Evolutionary conservation across 2,329 filamentous ascomycete genomes (phyloP).

Genomic region (Metarhizium anisopliae): DNA sequence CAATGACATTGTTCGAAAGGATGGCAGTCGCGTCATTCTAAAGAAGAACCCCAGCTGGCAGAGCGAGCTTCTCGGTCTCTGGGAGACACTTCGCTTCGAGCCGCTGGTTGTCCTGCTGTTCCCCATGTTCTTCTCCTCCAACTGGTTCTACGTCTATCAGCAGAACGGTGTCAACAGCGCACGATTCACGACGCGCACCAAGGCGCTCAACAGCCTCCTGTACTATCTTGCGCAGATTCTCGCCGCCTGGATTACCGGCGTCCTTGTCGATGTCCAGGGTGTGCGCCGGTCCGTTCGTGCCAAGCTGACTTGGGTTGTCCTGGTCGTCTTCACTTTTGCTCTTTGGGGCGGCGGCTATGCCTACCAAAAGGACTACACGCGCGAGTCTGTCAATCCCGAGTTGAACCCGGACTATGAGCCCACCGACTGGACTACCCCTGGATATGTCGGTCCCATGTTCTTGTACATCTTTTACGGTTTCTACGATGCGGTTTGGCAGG

Average conservation of each 20-base stretch:
- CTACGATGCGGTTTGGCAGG: conserved; percentile 87
- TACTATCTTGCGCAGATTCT: conserved; percentile 50
- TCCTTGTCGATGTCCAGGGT: conserved; percentile 55
- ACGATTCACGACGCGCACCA: conserved; percentile 45
- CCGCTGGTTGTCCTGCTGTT: conserved; percentile 59
- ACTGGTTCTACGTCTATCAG: conserved; percentile 49
- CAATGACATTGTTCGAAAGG: conserved; percentile 60
- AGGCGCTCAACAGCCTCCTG: conserved; percentile 44
- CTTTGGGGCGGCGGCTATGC: conserved; percentile 80
- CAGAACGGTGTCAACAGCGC: conserved; percentile 49
- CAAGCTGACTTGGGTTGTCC: conserved; percentile 54
- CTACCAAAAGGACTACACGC: conserved; percentile 53
- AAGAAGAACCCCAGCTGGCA: conserved; percentile 89
- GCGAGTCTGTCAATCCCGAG: conserved; percentile 21
- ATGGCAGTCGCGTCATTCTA: conserved; percentile 71
- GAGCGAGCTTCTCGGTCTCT: conserved; percentile 68
- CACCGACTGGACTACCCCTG: conserved; percentile 57
- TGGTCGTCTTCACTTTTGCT: conserved; percentile 63
- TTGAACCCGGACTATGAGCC: conserved; percentile 15
- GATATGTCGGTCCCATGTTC: conserved; percentile 67
- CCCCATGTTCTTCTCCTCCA: conserved; percentile 46
- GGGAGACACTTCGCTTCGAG: conserved; percentile 60
- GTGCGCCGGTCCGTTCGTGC: conserved; percentile 64
- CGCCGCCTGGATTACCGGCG: conserved; percentile 39
- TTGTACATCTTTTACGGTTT: conserved; percentile 87